Evolutionary conservation across 345 rosid species (phyloP), one percentile per base, ranked within the genome.

Genomic region (Mercurialis annua): DNA sequence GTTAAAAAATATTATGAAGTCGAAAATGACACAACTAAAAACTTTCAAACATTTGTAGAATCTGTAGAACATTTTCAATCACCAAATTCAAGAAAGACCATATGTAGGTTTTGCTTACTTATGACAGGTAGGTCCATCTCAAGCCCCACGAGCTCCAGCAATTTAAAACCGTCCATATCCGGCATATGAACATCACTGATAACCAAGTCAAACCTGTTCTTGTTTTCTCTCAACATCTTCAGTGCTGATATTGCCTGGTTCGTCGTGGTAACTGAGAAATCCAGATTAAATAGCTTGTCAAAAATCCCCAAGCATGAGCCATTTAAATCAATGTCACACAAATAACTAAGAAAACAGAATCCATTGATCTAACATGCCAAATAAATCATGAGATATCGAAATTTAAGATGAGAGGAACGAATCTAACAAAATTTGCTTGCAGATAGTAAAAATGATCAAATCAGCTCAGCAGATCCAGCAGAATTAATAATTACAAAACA

Each of bases 71-170:
- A 15, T 38, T 21, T 68, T 51, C 62, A 0, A 50, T 62, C 46
- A 52, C 16, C 27, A 68, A 53, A 27, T 8, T 43, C 29, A 42
- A 51, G 31, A 60, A 50, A 36, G 33, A 29, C 23, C 65, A 60
- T 15, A 66, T 57, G 53, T 11, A 55, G 29, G 51, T 65, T 31
- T 54, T 53, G 55, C 85, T 77, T 79, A 90, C 97, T 83, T 71
- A 90, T 88, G 73, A 86, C 92, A 34, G 94, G 94, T 67, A 90
- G 79, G 81, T 87, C 89, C 92, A 86, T 86, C 77, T 86, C 92
- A 69, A 88, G 97, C 65, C 92, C 90, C 64, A 90, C 91, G 17
- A 77, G 91, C 78, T 90, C 92, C 56, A 90, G 90, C 21, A 90
- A 77, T 78, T 85, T 83, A 76, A 88, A 90, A 72, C 97, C 94